Evolutionary conservation across 2,329 filamentous ascomycete species (phyloP).

Genomic region (Dactylellina cionopaga): DNA sequence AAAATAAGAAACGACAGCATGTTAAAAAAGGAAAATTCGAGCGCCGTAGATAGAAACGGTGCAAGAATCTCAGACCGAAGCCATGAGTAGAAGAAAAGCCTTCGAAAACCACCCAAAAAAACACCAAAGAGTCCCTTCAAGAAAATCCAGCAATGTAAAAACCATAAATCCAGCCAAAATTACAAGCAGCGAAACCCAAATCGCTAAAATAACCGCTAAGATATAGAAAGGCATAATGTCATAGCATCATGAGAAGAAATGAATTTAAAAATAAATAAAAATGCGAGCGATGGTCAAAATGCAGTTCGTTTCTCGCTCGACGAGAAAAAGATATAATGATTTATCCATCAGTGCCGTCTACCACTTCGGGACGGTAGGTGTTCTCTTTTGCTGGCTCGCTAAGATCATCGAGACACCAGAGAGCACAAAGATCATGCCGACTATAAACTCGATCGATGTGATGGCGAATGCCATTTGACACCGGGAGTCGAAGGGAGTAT

Average conservation of each 20-base stretch:
- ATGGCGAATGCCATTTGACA: slow-evolving; percentile 47
- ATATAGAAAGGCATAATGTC: neutral
- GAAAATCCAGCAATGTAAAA: neutral
- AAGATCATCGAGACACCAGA: slow-evolving; percentile 27
- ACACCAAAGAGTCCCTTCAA: too few relatives aligned
- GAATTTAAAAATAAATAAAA: slow-evolving; percentile 1
- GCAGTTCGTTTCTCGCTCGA: neutral
- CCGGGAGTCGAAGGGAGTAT: slow-evolving; percentile 40
- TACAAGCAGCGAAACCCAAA: neutral
- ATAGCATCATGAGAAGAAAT: slow-evolving; percentile 4
- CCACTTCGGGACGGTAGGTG: slow-evolving; percentile 26
- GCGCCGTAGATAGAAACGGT: too few relatives aligned
- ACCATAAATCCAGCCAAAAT: neutral
- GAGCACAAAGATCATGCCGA: slow-evolving; percentile 32
- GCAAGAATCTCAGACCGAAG: too few relatives aligned
- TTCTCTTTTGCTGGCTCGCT: slow-evolving; percentile 23
- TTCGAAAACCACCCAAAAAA: too few relatives aligned
- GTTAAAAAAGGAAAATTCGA: too few relatives aligned
- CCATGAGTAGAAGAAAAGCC: neutral
- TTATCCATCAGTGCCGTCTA: slow-evolving; percentile 1
- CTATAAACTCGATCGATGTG: slow-evolving; percentile 40
- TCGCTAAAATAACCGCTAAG: too few relatives aligned
- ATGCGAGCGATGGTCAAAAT: neutral
- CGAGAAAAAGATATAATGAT: neutral
- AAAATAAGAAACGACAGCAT: too few relatives aligned